phyloP scores from a whole-genome alignment of 2,329 filamentous ascomycete species.

The Blastomyces gilchristii region DNA sequence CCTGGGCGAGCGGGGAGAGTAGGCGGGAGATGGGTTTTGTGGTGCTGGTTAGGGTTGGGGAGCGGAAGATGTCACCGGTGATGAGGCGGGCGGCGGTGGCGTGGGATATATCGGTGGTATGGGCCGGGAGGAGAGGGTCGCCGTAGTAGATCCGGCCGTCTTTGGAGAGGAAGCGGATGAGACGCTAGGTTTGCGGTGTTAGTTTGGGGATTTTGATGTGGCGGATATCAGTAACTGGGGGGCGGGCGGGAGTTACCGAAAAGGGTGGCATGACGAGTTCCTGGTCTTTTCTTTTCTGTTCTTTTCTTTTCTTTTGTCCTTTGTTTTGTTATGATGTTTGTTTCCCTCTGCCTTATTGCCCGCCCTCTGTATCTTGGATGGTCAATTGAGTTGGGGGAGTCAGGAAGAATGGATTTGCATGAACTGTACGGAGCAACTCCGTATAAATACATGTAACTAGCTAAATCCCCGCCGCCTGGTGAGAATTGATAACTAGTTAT shows the following conservation, averaged over 20 bases:
- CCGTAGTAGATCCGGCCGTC: constrained; percentile 63
- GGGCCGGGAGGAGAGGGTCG: constrained; percentile 58
- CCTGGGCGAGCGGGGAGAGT: constrained; percentile 53
- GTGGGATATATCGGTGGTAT: constrained; percentile 51
- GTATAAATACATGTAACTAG: too few relatives aligned
- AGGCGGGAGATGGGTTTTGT: constrained; percentile 44
- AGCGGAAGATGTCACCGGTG: constrained; percentile 55
- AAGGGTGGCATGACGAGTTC: not conserved
- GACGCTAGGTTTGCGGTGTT: constrained; percentile 41
- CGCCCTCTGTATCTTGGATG: too few relatives aligned
- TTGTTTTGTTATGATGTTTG: not conserved
- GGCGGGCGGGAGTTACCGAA: not conserved
- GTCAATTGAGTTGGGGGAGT: too few relatives aligned
- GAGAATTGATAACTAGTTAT: too few relatives aligned
- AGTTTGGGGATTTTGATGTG: not conserved
- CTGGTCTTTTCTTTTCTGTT: not conserved
- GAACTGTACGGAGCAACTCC: too few relatives aligned
- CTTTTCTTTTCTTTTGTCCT: not conserved
- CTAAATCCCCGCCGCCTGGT: too few relatives aligned
- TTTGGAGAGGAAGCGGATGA: constrained; percentile 62
- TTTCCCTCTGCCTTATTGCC: too few relatives aligned
- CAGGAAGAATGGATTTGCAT: too few relatives aligned
- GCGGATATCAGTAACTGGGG: not conserved
- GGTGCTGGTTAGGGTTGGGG: constrained; percentile 53
- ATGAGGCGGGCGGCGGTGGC: constrained; percentile 53